Conservation (phyloP, 2,329 filamentous ascomycete species). For the Triangularia setosa region DNA sequence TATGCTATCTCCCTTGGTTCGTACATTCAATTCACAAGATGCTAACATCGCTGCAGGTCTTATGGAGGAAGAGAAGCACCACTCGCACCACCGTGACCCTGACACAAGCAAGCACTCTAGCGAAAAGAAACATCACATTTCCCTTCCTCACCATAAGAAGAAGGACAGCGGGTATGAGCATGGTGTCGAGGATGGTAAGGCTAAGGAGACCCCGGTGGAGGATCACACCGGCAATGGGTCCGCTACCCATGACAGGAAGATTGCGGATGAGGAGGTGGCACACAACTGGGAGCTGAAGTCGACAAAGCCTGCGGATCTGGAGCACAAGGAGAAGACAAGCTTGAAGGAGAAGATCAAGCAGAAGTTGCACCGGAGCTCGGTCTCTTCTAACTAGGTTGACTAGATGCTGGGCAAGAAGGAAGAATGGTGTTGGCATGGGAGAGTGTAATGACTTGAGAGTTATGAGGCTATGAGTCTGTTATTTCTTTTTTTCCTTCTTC, state of each 20-base stretch:
- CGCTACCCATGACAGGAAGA: not conserved
- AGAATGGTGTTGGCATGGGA: not conserved
- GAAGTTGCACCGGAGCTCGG: conserved; percentile 50
- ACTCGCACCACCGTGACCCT: conserved; percentile 20
- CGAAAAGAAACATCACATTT: conserved; percentile 19
- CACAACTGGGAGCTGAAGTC: not conserved
- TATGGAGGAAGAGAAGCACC: conserved; percentile 50
- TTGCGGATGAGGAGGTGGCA: not conserved
- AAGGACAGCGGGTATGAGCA: not conserved
- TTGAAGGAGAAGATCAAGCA: conserved; percentile 64
- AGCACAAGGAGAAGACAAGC: conserved; percentile 36
- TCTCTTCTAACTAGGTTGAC: not conserved
- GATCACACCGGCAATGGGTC: not conserved
- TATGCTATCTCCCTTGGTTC: conserved; percentile 36
- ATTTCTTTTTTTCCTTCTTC: not conserved
- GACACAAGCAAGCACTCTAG: conserved; percentile 1
- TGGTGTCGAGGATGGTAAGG: conserved; percentile 25
- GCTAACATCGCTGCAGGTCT: conserved; percentile 39
- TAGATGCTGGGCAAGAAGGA: not conserved
- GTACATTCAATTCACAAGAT: not conserved
- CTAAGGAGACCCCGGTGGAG: conserved; percentile 1
- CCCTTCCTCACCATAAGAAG: not conserved
- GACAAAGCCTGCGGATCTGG: conserved; percentile 22
- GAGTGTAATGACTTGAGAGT: not conserved
- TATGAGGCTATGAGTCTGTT: not conserved